These are phyloP conservation scores for Herpetomonas samuelpessoai DNA, from an alignment of 208 protist species.

Conservation along the genomic window DNA sequence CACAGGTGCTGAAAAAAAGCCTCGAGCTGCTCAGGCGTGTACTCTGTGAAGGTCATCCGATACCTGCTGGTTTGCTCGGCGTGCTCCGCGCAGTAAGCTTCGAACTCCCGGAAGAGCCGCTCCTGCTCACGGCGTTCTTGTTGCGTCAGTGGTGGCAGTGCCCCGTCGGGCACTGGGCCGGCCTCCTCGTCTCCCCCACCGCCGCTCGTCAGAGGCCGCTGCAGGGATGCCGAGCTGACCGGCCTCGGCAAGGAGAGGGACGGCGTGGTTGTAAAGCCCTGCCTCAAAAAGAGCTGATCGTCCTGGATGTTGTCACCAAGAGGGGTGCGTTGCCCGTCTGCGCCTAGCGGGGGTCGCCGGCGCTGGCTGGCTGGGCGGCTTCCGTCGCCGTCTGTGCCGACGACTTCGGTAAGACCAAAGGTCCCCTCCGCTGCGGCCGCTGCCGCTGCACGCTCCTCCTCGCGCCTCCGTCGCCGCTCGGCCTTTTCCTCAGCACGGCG, in stretches of 20 bases:
- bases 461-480: slow-evolving; percentile 8
- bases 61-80: slow-evolving; percentile 22
- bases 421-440: slow-evolving; percentile 9
- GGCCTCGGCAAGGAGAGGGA: not conserved
- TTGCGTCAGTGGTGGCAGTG: slow-evolving; percentile 14
- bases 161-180: not conserved
- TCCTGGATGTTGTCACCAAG: not conserved
- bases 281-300: not conserved
- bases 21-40: slow-evolving; percentile 60
- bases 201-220: not conserved
- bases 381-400: slow-evolving; percentile 6
- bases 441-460: slow-evolving; percentile 5
- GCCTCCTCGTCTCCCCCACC: not conserved
- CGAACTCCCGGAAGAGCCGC: slow-evolving; percentile 43
- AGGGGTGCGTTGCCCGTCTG: not conserved
- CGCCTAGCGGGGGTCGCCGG: not conserved
- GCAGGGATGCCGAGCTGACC: not conserved
- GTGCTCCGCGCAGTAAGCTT: slow-evolving; percentile 29
- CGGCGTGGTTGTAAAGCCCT: not conserved
- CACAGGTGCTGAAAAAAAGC: slow-evolving; percentile 68
- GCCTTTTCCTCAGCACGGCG: slow-evolving; percentile 4
- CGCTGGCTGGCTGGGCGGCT: not conserved
- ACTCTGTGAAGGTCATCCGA: slow-evolving; percentile 41
- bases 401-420: slow-evolving; percentile 33
- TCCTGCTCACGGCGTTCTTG: slow-evolving; percentile 43